phyloP scores from a whole-genome alignment of 208 protist genomes.

The Phytomonas sp. region DNA sequence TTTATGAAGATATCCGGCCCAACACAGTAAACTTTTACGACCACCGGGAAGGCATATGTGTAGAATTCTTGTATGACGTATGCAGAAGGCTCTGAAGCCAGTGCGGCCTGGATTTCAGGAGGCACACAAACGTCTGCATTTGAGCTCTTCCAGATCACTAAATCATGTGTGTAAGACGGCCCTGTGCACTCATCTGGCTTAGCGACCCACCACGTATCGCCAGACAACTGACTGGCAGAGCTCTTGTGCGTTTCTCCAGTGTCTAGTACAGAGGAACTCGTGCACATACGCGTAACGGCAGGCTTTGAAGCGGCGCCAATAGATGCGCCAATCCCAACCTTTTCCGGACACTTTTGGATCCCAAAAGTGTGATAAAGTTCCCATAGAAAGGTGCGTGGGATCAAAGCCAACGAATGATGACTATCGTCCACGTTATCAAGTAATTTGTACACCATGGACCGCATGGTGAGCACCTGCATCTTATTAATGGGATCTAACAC shows the following conservation, averaged over 20 bases:
- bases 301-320: background rate
- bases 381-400: slow-evolving; percentile 60
- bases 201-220: slow-evolving; percentile 56
- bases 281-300: slow-evolving; percentile 13
- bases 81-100: slow-evolving; percentile 27
- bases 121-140: slow-evolving; percentile 13
- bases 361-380: background rate
- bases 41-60: slow-evolving; percentile 42
- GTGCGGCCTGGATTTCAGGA: slow-evolving; percentile 20
- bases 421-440: slow-evolving; percentile 25
- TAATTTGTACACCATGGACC: slow-evolving; percentile 35
- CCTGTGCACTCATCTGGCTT: slow-evolving; percentile 77
- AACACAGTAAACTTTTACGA: slow-evolving; percentile 83
- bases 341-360: background rate
- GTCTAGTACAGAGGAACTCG: slow-evolving; percentile 15
- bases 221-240: background rate
- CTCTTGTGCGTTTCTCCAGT: slow-evolving; percentile 7
- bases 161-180: slow-evolving; percentile 59
- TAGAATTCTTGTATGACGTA: slow-evolving; percentile 79
- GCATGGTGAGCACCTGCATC: slow-evolving; percentile 39
- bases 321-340: background rate
- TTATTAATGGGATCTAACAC: slow-evolving; percentile 52
- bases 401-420: slow-evolving; percentile 20
- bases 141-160: slow-evolving; percentile 49
- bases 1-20: slow-evolving; percentile 42